A percentile compares a stretch with the other conserved stretches of the same genome.
These are phyloP conservation scores for Populus alba DNA, from an alignment of 345 rosid species.

Conservation along the genomic window DNA sequence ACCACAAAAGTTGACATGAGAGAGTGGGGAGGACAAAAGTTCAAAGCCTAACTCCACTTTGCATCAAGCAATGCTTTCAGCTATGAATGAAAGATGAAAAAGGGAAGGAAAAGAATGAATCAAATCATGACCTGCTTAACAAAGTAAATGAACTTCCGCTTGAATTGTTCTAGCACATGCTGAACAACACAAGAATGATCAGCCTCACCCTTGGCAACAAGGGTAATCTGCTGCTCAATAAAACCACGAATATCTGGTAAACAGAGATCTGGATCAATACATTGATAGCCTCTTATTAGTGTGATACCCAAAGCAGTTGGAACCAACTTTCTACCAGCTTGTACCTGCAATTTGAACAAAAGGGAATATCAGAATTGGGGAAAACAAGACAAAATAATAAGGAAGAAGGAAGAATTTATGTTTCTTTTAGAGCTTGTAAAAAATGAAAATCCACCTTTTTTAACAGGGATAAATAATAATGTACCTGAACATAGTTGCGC, in stretches of 20 bases:
- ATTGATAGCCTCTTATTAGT: slow-evolving; percentile 86
- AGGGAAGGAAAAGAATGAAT: background rate
- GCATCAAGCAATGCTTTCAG: no score
- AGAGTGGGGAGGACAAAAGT: no score
- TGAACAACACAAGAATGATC: slow-evolving; percentile 70
- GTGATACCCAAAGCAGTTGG: slow-evolving; percentile 92
- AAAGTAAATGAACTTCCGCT: slow-evolving; percentile 68
- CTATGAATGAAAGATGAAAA: no score
- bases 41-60: no score
- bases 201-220: slow-evolving; percentile 86
- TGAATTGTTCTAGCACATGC: slow-evolving; percentile 84
- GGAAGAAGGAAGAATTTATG: background rate
- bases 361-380: slow-evolving; percentile 3
- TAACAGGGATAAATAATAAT: background rate
- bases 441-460: background rate
- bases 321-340: slow-evolving; percentile 77
- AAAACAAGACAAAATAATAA: background rate
- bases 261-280: slow-evolving; percentile 94
- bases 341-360: slow-evolving; percentile 55
- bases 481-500: slow-evolving; percentile 91
- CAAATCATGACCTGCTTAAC: slow-evolving; percentile 61
- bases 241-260: slow-evolving; percentile 96
- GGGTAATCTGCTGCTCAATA: slow-evolving; percentile 94
- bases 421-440: background rate
- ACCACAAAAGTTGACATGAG: no score